Conservation (phyloP, 176 grass and related monocot species). For the Carex scoparia region DNA sequence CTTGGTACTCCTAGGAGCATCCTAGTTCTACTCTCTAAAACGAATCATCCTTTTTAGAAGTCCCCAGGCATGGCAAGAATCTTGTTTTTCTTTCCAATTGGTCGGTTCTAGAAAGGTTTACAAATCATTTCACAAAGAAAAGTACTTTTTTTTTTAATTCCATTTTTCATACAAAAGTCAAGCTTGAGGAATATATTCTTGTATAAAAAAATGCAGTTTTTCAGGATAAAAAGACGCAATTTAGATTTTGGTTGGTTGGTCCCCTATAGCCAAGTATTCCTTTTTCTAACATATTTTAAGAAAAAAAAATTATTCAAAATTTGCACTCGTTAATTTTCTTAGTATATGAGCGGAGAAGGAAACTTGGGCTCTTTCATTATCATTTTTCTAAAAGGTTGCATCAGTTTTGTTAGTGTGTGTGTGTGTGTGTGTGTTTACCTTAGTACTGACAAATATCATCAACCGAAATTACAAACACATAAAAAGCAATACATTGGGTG, state of each 20-base stretch:
- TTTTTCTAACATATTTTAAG: not conserved
- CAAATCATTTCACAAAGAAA: conserved; percentile 26
- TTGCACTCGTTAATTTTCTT: not conserved
- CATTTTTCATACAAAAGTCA: conserved; percentile 17
- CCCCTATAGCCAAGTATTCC: not conserved
- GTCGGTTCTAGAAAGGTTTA: conserved; percentile 56
- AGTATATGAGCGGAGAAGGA: too few relatives aligned
- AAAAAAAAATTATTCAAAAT: not conserved
- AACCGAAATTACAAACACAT: not conserved
- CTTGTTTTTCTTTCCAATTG: conserved; percentile 37
- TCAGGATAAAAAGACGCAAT: not conserved
- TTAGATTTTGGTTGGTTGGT: not conserved
- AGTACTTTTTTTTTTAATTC: conserved; percentile 14
- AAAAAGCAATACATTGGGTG: not conserved
- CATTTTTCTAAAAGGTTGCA: not conserved
- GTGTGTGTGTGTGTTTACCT: too few relatives aligned
- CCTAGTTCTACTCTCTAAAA: not conserved
- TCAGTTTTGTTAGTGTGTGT: too few relatives aligned
- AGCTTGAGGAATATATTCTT: conserved; percentile 17
- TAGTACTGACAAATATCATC: not conserved
- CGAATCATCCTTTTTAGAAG: not conserved
- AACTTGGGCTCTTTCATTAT: not conserved
- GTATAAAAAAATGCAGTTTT: not conserved
- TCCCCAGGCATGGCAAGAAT: conserved; percentile 16
- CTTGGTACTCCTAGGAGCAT: too few relatives aligned